Evolutionary conservation across 2,329 filamentous ascomycete genomes (phyloP).

Genomic region (Penicillium sp.): DNA sequence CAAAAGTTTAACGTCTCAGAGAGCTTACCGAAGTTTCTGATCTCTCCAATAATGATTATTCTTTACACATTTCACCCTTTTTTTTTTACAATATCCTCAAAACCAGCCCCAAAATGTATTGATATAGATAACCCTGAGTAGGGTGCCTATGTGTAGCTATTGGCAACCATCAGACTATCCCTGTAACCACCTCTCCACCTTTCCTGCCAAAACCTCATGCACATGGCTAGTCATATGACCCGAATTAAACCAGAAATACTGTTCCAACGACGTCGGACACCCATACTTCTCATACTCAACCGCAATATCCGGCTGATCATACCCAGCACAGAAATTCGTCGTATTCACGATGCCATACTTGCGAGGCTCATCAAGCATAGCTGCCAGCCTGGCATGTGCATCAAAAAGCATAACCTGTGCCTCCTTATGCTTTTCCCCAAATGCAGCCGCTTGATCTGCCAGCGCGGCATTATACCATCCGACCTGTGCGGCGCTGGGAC

Average conservation of each 20-base stretch:
- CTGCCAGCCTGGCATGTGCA: slow-evolving; percentile 43
- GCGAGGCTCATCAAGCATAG: slow-evolving; percentile 43
- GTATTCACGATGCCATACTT: slow-evolving; percentile 48
- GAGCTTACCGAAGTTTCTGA: background rate
- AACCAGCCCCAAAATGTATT: background rate
- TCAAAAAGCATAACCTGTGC: slow-evolving; percentile 46
- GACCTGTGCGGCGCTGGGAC: slow-evolving; percentile 50
- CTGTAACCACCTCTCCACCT: slow-evolving; percentile 17
- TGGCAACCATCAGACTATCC: background rate
- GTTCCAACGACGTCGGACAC: slow-evolving; percentile 41
- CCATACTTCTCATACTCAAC: slow-evolving; percentile 47
- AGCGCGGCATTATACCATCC: slow-evolving; percentile 46
- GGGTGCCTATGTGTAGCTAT: background rate
- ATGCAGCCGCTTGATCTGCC: slow-evolving; percentile 32
- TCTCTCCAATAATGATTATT: slow-evolving; percentile 3
- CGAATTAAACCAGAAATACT: slow-evolving; percentile 51
- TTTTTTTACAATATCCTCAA: background rate
- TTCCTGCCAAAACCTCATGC: slow-evolving; percentile 40
- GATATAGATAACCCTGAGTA: background rate
- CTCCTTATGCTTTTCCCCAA: slow-evolving; percentile 32
- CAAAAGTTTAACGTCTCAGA: slow-evolving; percentile 16
- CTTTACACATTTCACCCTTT: background rate
- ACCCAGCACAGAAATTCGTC: slow-evolving; percentile 46
- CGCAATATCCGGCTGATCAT: slow-evolving; percentile 48
- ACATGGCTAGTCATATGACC: slow-evolving; percentile 48